Percentiles rank a stretch among this genome's conserved stretches.
Evolutionary conservation across 2,329 filamentous ascomycete species (phyloP).

Genomic region (Tricladium varicosporioides): DNA sequence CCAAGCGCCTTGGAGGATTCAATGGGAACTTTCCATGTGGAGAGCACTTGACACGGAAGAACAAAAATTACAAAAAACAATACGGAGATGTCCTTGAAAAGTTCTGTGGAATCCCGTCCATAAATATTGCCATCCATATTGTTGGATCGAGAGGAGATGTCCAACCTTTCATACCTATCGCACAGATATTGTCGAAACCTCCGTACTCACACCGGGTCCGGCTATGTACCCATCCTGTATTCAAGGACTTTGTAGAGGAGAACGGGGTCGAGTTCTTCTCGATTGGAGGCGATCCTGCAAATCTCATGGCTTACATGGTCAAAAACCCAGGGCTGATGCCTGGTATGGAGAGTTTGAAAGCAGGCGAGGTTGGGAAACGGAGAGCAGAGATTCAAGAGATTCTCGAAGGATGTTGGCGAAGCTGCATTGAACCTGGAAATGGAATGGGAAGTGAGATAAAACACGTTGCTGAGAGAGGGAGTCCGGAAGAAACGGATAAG

Average conservation of each 20-base stretch:
- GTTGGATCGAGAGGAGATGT: slow-evolving; percentile 78
- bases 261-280: slow-evolving; percentile 75
- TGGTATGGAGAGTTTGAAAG: slow-evolving; percentile 69
- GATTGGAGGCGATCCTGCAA: slow-evolving; percentile 70
- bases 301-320: slow-evolving; percentile 65
- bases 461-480: not conserved
- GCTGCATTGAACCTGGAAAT: slow-evolving; percentile 74
- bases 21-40: slow-evolving; percentile 7
- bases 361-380: slow-evolving; percentile 71
- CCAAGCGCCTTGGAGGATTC: slow-evolving; percentile 18
- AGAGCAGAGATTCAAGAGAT: slow-evolving; percentile 73
- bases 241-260: slow-evolving; percentile 70
- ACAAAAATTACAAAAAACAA: slow-evolving; percentile 16
- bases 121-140: slow-evolving; percentile 82
- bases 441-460: slow-evolving; percentile 40
- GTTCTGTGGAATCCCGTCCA: slow-evolving; percentile 17
- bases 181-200: slow-evolving; percentile 63
- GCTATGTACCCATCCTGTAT: slow-evolving; percentile 74
- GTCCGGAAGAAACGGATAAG: slow-evolving; percentile 38
- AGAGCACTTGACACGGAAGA: slow-evolving; percentile 19
- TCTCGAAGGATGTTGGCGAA: slow-evolving; percentile 77
- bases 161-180: slow-evolving; percentile 75
- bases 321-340: slow-evolving; percentile 84
- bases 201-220: slow-evolving; percentile 70
- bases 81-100: slow-evolving; percentile 15